phyloP scores from a whole-genome alignment of 2,329 filamentous ascomycete genomes.

The Penicillium brasilianum region DNA sequence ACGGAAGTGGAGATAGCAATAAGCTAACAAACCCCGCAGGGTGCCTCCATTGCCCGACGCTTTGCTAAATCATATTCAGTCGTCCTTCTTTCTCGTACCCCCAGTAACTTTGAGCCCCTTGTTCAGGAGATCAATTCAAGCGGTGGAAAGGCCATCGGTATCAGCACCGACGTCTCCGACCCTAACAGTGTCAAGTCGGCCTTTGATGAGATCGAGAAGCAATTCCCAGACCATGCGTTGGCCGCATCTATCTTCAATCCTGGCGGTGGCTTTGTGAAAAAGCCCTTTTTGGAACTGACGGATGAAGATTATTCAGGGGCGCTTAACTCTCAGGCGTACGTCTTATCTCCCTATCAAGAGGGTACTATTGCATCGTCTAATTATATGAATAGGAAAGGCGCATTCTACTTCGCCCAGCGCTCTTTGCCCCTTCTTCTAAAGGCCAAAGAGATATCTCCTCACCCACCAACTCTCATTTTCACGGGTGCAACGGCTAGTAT shows the following conservation, averaged over 20 bases:
- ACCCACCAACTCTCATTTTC: constrained; percentile 81
- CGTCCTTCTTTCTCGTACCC: constrained; percentile 63
- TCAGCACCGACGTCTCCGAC: constrained; percentile 64
- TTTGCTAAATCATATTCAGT: constrained; percentile 65
- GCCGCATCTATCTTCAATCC: constrained; percentile 67
- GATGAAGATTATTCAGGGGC: constrained; percentile 61
- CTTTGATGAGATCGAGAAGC: constrained; percentile 59
- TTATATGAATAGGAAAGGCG: constrained; percentile 56
- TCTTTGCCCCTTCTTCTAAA: constrained; percentile 73
- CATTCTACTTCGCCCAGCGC: constrained; percentile 76
- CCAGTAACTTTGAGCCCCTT: constrained; percentile 60
- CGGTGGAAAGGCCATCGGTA: constrained; percentile 65
- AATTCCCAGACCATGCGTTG: constrained; percentile 54
- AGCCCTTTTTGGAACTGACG: constrained; percentile 65
- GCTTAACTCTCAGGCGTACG: constrained; percentile 57
- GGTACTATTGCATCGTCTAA: neutral
- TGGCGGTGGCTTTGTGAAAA: constrained; percentile 61
- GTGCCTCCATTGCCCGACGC: constrained; percentile 63
- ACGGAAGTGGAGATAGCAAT: neutral
- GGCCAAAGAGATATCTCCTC: constrained; percentile 54
- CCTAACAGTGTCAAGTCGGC: constrained; percentile 58
- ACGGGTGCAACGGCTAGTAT: constrained; percentile 84
- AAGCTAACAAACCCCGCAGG: constrained; percentile 52
- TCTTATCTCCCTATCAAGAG: neutral
- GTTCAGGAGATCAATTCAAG: constrained; percentile 63